phyloP scores from a whole-genome alignment of 768 basidiomycete genomes.

The Hortiboletus campestris region DNA sequence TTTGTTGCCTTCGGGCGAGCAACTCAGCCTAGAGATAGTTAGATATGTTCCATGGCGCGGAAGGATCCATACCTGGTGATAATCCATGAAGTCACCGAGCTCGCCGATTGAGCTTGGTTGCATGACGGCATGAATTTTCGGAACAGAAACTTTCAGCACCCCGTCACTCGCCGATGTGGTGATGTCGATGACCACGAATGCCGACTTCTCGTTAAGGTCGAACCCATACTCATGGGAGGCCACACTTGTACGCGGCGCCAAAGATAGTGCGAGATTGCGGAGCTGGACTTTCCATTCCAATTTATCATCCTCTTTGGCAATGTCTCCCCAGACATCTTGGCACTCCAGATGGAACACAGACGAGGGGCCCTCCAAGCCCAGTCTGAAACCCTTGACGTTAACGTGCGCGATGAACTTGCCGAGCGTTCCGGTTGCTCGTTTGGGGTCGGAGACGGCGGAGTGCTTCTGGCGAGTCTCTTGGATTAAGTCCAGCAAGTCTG shows the following conservation, averaged over 20 bases:
- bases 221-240: slow-evolving; percentile 39
- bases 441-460: slow-evolving; percentile 8
- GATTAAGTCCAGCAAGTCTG: slow-evolving; percentile 69
- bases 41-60: slow-evolving; percentile 2
- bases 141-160: slow-evolving; percentile 53
- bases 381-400: slow-evolving; percentile 76
- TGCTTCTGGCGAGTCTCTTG: slow-evolving; percentile 51
- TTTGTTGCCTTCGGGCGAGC: slow-evolving; percentile 66
- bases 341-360: slow-evolving; percentile 77
- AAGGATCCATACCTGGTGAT: slow-evolving; percentile 59
- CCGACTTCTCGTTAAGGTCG: slow-evolving; percentile 65
- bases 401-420: slow-evolving; percentile 48
- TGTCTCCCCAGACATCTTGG: slow-evolving; percentile 64
- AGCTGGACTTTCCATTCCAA: slow-evolving; percentile 68
- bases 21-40: slow-evolving; percentile 61
- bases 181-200: slow-evolving; percentile 83
- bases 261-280: slow-evolving; percentile 77
- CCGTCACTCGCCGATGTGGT: slow-evolving; percentile 40
- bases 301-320: slow-evolving; percentile 43
- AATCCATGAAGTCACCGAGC: slow-evolving; percentile 84
- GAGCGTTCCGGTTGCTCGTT: slow-evolving; percentile 13
- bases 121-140: slow-evolving; percentile 89
- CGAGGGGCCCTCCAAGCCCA: slow-evolving; percentile 72
- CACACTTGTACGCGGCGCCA: slow-evolving; percentile 57
- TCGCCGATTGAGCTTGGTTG: slow-evolving; percentile 91